Conservation (phyloP, 192 early-diverging fungal species). For the Coemansia sp. region DNA sequence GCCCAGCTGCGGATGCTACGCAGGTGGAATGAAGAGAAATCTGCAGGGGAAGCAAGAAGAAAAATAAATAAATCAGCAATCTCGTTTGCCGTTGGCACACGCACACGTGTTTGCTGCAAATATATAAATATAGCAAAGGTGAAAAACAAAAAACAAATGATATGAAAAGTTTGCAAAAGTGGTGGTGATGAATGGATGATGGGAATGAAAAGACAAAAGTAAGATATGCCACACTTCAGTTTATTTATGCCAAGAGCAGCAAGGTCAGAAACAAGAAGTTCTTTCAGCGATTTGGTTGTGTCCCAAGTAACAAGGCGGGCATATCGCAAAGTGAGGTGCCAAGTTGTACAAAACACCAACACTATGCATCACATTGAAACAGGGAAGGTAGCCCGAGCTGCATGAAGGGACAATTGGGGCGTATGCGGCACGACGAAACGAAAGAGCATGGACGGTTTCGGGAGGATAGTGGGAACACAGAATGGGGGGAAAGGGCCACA, state of each 20-base stretch:
- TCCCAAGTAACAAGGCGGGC: not conserved
- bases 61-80: conserved; percentile 1
- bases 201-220: not conserved
- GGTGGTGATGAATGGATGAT: not conserved
- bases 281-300: not conserved
- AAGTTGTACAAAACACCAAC: not conserved
- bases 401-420: not conserved
- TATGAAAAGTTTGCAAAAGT: not conserved
- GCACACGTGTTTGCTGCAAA: conserved; percentile 9
- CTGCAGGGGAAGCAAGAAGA: not conserved
- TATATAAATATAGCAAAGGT: conserved; percentile 8
- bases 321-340: not conserved
- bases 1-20: not conserved
- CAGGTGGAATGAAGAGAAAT: conserved; percentile 5
- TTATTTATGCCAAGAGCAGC: not conserved
- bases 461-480: not conserved
- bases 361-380: not conserved
- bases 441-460: not conserved
- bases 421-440: not conserved
- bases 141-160: conserved; percentile 4
- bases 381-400: conserved; percentile 1
- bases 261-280: not conserved
- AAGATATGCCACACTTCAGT: not conserved
- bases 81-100: not conserved
- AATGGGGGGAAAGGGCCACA: not conserved